Evolutionary conservation across 176 grass and related monocot species (phyloP), one percentile per base, ranked within the genome.

Genomic region (Phoenix roebelenii): DNA sequence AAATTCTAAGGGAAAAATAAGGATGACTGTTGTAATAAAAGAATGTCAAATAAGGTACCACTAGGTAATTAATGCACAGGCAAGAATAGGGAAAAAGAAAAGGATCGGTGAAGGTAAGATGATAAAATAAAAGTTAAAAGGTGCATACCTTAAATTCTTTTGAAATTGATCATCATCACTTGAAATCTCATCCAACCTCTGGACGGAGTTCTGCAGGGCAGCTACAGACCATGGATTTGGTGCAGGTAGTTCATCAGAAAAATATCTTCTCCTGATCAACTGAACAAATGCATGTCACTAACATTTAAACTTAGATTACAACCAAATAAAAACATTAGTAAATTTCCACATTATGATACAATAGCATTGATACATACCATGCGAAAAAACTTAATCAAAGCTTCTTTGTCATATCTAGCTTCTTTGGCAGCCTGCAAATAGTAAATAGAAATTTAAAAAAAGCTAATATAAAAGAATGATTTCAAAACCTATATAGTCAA

Each of bases 261-360:
- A 92, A 75, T 98, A 98, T 26, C 93, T 85, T 68, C 93, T 98
- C 65, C 81, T 83, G 68, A 98, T 98, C 79, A 98, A 88, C 93
- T 98, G 83, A 73, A 89, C 78, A 55, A 16, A 55, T 25, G 52
- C 10, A 68, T 68, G 17, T 39, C 16, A 39, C 22, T 14, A 18
- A 16, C 25, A 30, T 68, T n/a, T 55, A 0, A 68, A 19, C 18
- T 71, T 80, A 69, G 64, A 54, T 71, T 59, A 15, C 65, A 10
- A 70, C 55, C 3, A 55, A 50, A 68, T 20, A 55, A 30, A 30
- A 60, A 70, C 4, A 30, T 6, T 59, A 2, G 63, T 57, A 25
- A 20, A 15, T 16, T 64, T 71, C 63, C 17, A 66, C 22, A 73
- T 44, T 9, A 72, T 22, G 23, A 39, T n/a, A 16, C 5, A 44